Conservation (phyloP, 2,329 filamentous ascomycete genomes). For the Cladorrhinum sp. region DNA sequence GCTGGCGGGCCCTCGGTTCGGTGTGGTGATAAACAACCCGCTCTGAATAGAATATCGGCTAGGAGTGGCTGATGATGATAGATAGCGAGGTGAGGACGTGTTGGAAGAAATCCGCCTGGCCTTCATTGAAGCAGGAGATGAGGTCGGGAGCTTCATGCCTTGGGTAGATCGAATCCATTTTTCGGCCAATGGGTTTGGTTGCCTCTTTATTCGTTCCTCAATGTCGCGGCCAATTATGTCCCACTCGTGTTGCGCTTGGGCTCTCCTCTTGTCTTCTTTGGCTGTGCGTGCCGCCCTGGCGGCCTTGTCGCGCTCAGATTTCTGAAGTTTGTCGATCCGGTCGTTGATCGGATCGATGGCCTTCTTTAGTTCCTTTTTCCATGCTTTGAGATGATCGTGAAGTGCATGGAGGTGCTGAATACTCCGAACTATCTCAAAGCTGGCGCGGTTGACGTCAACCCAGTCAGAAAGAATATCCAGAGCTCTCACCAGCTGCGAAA, state of each 20-base stretch:
- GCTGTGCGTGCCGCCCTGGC: background rate
- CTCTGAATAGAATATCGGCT: background rate
- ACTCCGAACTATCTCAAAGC: background rate
- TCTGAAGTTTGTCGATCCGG: constrained; percentile 5
- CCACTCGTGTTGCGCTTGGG: background rate
- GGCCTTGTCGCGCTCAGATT: constrained; percentile 6
- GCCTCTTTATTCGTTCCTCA: background rate
- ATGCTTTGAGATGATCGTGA: constrained; percentile 5
- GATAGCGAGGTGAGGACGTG: background rate
- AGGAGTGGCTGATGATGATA: background rate
- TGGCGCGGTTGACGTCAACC: background rate
- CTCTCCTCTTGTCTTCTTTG: background rate
- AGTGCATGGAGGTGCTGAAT: background rate
- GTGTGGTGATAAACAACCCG: too few relatives aligned
- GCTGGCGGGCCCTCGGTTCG: too few relatives aligned
- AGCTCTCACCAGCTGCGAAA: background rate
- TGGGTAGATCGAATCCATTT: background rate
- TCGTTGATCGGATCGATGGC: constrained; percentile 11
- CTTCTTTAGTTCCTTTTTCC: constrained; percentile 8
- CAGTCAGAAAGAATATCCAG: background rate
- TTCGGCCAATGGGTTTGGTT: background rate
- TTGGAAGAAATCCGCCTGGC: too few relatives aligned
- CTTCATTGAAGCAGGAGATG: background rate
- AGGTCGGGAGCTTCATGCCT: background rate
- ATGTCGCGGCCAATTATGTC: background rate